phyloP scores from a whole-genome alignment of 306 rosid genomes.

The Cucumis sativus region Cucumber_9930_V3 NC_026658.2:22487501-22488000 shows the following conservation, averaged over 20 bases:
- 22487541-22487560: not conserved
- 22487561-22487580: not conserved
- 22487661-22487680: conserved; percentile 70
- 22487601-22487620: not conserved
- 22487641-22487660: not conserved
- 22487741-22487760: conserved; percentile 70
- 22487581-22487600: no score
- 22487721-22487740: conserved; percentile 77
- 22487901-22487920: conserved; percentile 80
- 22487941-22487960: conserved; percentile 79
- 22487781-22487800: conserved; percentile 93
- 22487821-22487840: conserved; percentile 97
- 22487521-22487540: not conserved
- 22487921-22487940: conserved; percentile 73
- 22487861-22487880: conserved; percentile 85
- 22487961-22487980: conserved; percentile 69
- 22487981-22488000: conserved; percentile 84
- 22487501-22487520: not conserved
- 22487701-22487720: conserved; percentile 83
- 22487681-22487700: conserved; percentile 98
- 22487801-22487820: conserved; percentile 87
- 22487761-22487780: conserved; percentile 76
- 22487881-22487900: conserved; percentile 51
- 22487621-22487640: not conserved
- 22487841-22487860: conserved; percentile 90